phyloP scores from a whole-genome alignment of 2,329 filamentous ascomycete genomes.

The Botrytis byssoidea region DNA sequence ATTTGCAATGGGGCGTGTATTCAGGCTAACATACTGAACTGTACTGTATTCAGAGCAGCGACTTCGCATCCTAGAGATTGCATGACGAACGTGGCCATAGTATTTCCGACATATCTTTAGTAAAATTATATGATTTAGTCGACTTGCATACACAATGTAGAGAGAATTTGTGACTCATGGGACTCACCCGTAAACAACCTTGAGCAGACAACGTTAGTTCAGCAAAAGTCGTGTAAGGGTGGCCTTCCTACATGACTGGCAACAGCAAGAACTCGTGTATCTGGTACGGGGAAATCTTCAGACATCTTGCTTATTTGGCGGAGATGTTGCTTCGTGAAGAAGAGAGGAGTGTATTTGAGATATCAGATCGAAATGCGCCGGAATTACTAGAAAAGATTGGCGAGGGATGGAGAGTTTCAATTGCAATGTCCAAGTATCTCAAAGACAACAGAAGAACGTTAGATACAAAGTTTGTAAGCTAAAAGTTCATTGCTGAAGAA shows the following conservation, averaged over 20 bases:
- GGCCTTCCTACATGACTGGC: constrained; percentile 82
- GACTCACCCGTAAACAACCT: constrained; percentile 74
- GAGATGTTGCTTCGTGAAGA: neutral
- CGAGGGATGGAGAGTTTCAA: neutral
- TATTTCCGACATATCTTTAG: constrained; percentile 90
- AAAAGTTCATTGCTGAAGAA: neutral
- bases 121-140: constrained; percentile 25
- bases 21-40: constrained; percentile 72
- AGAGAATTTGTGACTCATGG: constrained; percentile 18
- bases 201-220: constrained; percentile 38
- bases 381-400: neutral
- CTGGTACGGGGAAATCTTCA: constrained; percentile 47
- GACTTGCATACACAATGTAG: neutral
- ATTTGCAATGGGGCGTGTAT: neutral
- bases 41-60: constrained; percentile 89
- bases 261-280: constrained; percentile 74
- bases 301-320: constrained; percentile 28
- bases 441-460: neutral
- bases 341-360: neutral
- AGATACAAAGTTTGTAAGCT: neutral
- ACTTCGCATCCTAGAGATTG: constrained; percentile 93
- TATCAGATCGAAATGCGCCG: neutral
- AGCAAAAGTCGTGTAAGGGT: constrained; percentile 21
- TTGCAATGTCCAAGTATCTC: neutral
- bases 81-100: constrained; percentile 92